Evolutionary conservation across 2,329 filamentous ascomycete species (phyloP).

Genomic region (Colletotrichum orchidophilum): DNA sequence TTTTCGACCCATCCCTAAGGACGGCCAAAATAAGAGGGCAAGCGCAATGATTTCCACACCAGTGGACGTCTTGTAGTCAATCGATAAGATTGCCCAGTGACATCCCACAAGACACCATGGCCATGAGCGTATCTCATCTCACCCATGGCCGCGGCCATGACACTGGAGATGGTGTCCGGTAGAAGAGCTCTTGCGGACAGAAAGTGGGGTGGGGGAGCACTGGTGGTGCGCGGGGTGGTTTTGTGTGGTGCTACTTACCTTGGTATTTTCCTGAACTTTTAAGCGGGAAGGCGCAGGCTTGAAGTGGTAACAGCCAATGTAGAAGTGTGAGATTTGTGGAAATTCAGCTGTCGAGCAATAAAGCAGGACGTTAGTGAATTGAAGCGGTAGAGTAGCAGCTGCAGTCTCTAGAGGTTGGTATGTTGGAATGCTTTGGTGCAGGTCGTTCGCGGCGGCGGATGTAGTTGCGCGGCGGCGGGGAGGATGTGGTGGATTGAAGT

Average conservation of each 20-base stretch:
- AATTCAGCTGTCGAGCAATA: not conserved
- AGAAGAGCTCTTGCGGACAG: not conserved
- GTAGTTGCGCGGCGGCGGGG: constrained; percentile 6
- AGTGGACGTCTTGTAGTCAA: not conserved
- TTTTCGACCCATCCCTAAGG: not conserved
- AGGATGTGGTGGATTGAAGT: constrained; percentile 18
- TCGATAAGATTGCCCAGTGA: too few species aligned
- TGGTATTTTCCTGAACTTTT: constrained; percentile 11
- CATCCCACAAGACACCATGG: too few species aligned
- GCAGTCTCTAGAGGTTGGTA: not conserved
- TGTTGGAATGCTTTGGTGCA: constrained; percentile 5
- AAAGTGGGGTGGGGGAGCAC: not conserved
- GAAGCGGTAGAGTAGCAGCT: not conserved
- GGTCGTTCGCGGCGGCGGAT: not conserved
- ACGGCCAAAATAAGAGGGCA: not conserved
- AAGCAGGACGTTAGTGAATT: not conserved
- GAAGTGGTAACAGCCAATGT: not conserved
- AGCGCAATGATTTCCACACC: not conserved
- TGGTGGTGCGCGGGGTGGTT: not conserved
- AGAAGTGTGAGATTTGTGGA: not conserved
- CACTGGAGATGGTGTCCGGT: not conserved
- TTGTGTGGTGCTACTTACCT: constrained; percentile 22
- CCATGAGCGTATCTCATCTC: too few species aligned
- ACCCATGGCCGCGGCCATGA: too few species aligned
- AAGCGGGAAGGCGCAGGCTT: constrained; percentile 16